A percentile compares a stretch with the other conserved stretches of the same genome.
phyloP scores from a whole-genome alignment of 2,329 filamentous ascomycete genomes.

The Exserohilum turcica region DNA sequence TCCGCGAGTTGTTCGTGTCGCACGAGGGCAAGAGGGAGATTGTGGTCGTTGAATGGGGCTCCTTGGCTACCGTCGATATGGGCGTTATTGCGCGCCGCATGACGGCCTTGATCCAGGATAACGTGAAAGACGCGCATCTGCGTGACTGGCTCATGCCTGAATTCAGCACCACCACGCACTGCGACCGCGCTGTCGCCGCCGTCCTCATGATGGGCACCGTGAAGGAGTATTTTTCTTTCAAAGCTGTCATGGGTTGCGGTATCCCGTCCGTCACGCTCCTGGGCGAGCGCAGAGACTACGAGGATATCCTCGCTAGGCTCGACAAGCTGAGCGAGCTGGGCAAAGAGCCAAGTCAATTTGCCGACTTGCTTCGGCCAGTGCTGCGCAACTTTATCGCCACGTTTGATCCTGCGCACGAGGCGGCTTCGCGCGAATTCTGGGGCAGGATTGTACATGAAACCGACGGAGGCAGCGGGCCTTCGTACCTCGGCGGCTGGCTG shows the following conservation, averaged over 20 bases:
- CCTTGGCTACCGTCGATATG: constrained; percentile 8
- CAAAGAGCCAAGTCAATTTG: constrained; percentile 13
- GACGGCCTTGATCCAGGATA: constrained; percentile 13
- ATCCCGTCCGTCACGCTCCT: constrained; percentile 28
- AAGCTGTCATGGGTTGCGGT: constrained; percentile 5
- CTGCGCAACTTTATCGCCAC: constrained; percentile 17
- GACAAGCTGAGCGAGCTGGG: constrained; percentile 19
- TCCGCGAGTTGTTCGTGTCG: constrained; percentile 36
- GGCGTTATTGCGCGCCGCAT: constrained; percentile 8
- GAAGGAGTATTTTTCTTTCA: constrained; percentile 25
- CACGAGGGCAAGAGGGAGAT: constrained; percentile 36
- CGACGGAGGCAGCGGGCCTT: not conserved
- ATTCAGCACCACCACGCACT: constrained; percentile 25
- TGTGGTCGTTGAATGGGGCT: constrained; percentile 8
- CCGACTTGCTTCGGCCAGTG: constrained; percentile 14
- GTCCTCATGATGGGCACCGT: constrained; percentile 27
- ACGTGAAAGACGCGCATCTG: constrained; percentile 15
- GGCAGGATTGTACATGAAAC: constrained; percentile 8
- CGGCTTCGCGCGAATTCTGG: constrained; percentile 18
- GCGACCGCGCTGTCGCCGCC: constrained; percentile 15
- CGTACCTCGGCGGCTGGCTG: constrained; percentile 24
- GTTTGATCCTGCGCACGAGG: constrained; percentile 12
- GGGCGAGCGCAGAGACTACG: constrained; percentile 23
- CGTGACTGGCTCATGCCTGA: constrained; percentile 25
- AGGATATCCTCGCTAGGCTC: constrained; percentile 19